Conservation (phyloP, 2,329 filamentous ascomycete species). For the Cyphellophora europaea region DNA sequence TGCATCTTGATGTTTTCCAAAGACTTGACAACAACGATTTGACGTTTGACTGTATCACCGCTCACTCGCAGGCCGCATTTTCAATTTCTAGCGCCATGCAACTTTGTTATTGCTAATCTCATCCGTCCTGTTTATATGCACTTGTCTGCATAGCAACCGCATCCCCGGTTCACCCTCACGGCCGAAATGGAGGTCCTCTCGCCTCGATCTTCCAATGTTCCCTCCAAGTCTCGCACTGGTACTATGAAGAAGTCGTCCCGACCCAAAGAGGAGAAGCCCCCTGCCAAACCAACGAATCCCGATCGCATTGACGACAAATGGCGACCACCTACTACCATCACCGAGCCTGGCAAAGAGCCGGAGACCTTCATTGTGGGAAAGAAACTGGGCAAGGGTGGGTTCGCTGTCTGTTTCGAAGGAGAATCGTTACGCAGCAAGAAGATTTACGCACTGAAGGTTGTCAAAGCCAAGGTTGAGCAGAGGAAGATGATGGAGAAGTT, state of each 20-base stretch:
- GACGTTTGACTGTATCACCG: too few relatives aligned
- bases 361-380: conserved; percentile 37
- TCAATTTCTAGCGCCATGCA: too few relatives aligned
- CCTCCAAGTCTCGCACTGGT: conserved; percentile 30
- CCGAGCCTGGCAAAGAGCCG: conserved; percentile 33
- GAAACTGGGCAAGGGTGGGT: conserved; percentile 41
- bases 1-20: too few relatives aligned
- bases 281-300: conserved; percentile 24
- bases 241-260: conserved; percentile 22
- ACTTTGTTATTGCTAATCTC: too few relatives aligned
- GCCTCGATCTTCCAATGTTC: conserved; percentile 38
- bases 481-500: conserved; percentile 51
- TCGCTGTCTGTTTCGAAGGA: conserved; percentile 42
- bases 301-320: conserved; percentile 29
- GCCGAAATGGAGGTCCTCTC: conserved; percentile 38
- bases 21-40: too few relatives aligned
- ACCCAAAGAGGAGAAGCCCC: conserved; percentile 20
- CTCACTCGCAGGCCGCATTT: too few relatives aligned
- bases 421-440: conserved; percentile 32
- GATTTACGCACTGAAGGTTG: conserved; percentile 41
- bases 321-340: conserved; percentile 33
- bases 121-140: too few relatives aligned
- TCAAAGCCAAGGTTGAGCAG: conserved; percentile 39
- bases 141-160: neutral
- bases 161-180: neutral